These are phyloP conservation scores for Quaeritorhiza haematococci DNA, from an alignment of 371 early-diverging fungal genomes.

Conservation along the genomic window DNA sequence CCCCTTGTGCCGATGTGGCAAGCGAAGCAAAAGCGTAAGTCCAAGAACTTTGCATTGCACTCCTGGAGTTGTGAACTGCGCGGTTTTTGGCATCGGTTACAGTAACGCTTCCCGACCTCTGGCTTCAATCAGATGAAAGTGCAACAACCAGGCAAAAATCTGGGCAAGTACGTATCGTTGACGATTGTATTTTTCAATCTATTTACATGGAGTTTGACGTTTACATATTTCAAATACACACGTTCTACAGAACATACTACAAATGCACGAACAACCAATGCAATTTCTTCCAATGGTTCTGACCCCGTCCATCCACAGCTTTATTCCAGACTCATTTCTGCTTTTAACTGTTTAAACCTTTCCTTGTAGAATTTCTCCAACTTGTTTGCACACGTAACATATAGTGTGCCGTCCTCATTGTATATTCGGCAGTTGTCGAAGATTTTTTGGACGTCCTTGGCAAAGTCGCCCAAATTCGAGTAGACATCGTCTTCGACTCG, in stretches of 20 bases:
- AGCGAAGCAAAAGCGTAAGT: too few relatives aligned
- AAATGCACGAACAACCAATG: background rate
- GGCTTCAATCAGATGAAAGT: too few relatives aligned
- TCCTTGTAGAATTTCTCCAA: conserved; percentile 71
- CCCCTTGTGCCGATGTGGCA: too few relatives aligned
- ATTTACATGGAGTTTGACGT: background rate
- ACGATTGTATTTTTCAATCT: background rate
- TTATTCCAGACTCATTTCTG: conserved; percentile 17
- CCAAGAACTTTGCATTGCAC: too few relatives aligned
- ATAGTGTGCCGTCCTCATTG: conserved; percentile 74
- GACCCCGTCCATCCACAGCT: background rate
- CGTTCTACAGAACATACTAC: background rate
- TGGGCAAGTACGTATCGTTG: background rate
- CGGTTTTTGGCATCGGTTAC: too few relatives aligned
- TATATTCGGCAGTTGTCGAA: conserved; percentile 82
- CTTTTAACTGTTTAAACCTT: conserved; percentile 20
- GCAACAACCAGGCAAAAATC: background rate
- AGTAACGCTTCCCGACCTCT: too few relatives aligned
- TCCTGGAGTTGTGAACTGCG: too few relatives aligned
- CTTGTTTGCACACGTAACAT: conserved; percentile 71
- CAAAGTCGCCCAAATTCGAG: conserved; percentile 65
- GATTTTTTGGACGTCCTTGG: conserved; percentile 71
- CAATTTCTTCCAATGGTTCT: background rate
- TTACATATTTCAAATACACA: background rate
- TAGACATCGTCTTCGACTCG: conserved; percentile 77